A percentile compares a stretch with the other conserved stretches of the same genome.
phyloP scores from a whole-genome alignment of 192 early-diverging fungal genomes.

The Oehlia diaphana region DNA sequence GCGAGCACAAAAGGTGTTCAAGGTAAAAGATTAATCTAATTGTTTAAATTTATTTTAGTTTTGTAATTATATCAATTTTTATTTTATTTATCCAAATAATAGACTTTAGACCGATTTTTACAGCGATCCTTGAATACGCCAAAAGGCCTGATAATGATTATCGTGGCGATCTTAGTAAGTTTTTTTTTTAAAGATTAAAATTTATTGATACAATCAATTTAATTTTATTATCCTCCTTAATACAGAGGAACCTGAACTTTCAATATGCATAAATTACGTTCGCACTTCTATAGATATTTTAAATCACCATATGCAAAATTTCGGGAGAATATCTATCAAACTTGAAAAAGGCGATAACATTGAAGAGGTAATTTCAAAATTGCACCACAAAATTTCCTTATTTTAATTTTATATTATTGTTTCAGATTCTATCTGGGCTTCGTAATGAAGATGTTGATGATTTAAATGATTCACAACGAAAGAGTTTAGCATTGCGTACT shows the following conservation, averaged over 20 bases:
- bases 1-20: not conserved
- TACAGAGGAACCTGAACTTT: constrained; percentile 26
- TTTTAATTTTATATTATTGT: not conserved
- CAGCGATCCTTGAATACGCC: constrained; percentile 9
- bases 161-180: constrained; percentile 6
- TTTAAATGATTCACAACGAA: not conserved
- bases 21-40: not conserved
- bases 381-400: not conserved
- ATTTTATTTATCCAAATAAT: not conserved
- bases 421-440: not conserved
- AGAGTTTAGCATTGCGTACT: not conserved
- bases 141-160: constrained; percentile 16
- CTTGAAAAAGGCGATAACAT: constrained; percentile 10
- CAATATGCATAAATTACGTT: constrained; percentile 14
- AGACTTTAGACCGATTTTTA: constrained; percentile 29
- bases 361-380: not conserved
- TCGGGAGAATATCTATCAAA: not conserved
- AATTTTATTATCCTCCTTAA: not conserved
- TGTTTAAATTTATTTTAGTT: not conserved
- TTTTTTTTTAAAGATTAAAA: not conserved
- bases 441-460: not conserved
- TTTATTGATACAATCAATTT: not conserved
- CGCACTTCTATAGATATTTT: constrained; percentile 8
- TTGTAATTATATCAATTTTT: not conserved
- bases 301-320: not conserved